phyloP scores from a whole-genome alignment of 2,329 filamentous ascomycete species.

The Delphinella strobiligena region DNA sequence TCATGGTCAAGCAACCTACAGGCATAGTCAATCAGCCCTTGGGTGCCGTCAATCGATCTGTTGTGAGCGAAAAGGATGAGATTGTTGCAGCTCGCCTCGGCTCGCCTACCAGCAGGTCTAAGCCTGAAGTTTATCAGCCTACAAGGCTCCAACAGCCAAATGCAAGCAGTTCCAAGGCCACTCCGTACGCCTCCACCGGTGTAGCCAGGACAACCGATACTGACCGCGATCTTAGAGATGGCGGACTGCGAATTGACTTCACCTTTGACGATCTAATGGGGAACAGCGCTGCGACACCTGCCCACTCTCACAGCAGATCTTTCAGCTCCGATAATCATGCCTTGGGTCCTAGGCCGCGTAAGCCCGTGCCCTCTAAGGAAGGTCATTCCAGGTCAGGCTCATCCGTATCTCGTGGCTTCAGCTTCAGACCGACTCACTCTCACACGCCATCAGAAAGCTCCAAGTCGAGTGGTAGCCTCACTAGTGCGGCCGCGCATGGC shows the following conservation, averaged over 20 bases:
- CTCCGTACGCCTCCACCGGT: constrained; percentile 4
- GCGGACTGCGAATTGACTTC: neutral
- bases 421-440: neutral
- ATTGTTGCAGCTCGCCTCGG: constrained; percentile 13
- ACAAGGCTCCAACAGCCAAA: constrained; percentile 9
- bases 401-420: neutral
- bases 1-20: constrained; percentile 1
- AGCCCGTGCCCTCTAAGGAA: no score
- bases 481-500: neutral
- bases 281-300: constrained; percentile 2
- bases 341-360: no score
- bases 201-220: constrained; percentile 8
- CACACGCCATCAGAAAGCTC: neutral
- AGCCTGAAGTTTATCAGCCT: constrained; percentile 11
- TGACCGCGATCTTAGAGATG: constrained; percentile 1
- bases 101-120: constrained; percentile 12
- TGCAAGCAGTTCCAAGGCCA: neutral
- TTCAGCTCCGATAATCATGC: no score
- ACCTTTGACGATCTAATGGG: constrained; percentile 4
- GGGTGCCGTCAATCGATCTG: constrained; percentile 1
- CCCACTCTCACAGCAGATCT: neutral
- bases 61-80: constrained; percentile 10
- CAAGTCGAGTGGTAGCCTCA: neutral
- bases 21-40: no score
- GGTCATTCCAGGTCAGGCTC: neutral